Evolutionary conservation across 805 yeast genomes (phyloP).

Genomic region (Candida silvicultrix): DNA sequence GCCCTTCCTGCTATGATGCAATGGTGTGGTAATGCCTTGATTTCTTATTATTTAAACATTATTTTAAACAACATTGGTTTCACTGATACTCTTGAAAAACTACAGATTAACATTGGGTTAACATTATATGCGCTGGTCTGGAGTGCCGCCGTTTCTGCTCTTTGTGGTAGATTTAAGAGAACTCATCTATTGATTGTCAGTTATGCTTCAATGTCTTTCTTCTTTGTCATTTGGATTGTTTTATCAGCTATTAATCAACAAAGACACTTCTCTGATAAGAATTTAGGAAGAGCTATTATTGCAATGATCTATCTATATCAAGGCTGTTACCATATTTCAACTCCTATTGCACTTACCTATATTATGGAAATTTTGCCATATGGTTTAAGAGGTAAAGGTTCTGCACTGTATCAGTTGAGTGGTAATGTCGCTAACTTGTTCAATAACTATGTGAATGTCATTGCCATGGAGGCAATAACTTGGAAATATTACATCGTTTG

Average conservation of each 20-base stretch:
- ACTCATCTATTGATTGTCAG: conserved; percentile 31
- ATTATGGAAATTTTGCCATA: conserved; percentile 35
- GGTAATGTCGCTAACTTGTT: neutral
- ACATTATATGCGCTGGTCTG: conserved; percentile 38
- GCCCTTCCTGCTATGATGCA: conserved; percentile 33
- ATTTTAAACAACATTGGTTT: conserved; percentile 50
- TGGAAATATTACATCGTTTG: conserved; percentile 27
- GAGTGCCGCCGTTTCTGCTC: conserved; percentile 25
- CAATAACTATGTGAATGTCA: conserved; percentile 26
- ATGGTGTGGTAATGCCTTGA: conserved; percentile 45
- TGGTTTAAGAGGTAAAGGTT: conserved; percentile 26
- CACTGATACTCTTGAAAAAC: conserved; percentile 36
- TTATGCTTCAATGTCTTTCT: conserved; percentile 28
- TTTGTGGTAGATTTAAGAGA: conserved; percentile 27
- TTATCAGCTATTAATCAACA: conserved; percentile 41
- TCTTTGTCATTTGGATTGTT: conserved; percentile 37
- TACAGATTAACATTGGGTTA: conserved; percentile 44
- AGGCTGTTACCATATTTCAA: conserved; percentile 35
- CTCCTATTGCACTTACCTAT: conserved; percentile 41
- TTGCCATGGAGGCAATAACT: conserved; percentile 24
- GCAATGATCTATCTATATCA: conserved; percentile 46
- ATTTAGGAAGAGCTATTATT: conserved; percentile 38
- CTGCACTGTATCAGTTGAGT: conserved; percentile 6
- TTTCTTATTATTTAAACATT: conserved; percentile 42
- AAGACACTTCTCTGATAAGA: conserved; percentile 32